These are phyloP conservation scores for Taphrina wiesneri DNA, from an alignment of 1,139 yeast genomes.

Conservation along the genomic window DNA sequence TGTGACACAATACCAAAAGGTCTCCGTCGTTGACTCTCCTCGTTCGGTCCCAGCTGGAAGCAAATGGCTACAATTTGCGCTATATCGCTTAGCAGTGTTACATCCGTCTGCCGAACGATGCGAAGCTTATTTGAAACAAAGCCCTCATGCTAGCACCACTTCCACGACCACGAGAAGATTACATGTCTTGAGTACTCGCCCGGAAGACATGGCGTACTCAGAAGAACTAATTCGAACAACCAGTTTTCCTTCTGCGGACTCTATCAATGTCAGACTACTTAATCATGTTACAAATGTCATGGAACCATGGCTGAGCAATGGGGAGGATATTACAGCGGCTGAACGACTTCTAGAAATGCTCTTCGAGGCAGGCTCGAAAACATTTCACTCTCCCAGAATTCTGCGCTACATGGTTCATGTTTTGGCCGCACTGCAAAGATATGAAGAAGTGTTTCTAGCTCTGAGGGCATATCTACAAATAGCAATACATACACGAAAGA, in stretches of 20 bases:
- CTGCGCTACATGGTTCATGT: constrained; percentile 49
- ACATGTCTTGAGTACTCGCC: constrained; percentile 7
- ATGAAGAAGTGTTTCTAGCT: constrained; percentile 49
- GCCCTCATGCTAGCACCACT: not conserved
- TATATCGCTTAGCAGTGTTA: not conserved
- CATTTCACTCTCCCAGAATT: constrained; percentile 54
- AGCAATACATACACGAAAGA: constrained; percentile 38
- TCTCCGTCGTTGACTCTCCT: too few species aligned
- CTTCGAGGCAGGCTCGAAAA: constrained; percentile 49
- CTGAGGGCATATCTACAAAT: constrained; percentile 51
- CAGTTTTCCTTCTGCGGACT: constrained; percentile 12
- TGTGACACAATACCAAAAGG: not conserved
- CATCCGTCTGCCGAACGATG: not conserved
- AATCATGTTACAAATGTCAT: not conserved
- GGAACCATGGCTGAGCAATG: constrained; percentile 9
- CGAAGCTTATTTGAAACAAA: not conserved
- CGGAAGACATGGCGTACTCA: not conserved
- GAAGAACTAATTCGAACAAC: not conserved
- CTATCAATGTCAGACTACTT: not conserved
- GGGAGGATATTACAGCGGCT: constrained; percentile 35
- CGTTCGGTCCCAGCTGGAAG: not conserved
- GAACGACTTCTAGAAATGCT: constrained; percentile 42
- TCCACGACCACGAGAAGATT: not conserved
- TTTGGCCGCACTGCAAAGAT: constrained; percentile 43
- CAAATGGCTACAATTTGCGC: not conserved